These are phyloP conservation scores for Aspergillus bombycis DNA, from an alignment of 2,329 filamentous ascomycete species.

Conservation along the genomic window DNA sequence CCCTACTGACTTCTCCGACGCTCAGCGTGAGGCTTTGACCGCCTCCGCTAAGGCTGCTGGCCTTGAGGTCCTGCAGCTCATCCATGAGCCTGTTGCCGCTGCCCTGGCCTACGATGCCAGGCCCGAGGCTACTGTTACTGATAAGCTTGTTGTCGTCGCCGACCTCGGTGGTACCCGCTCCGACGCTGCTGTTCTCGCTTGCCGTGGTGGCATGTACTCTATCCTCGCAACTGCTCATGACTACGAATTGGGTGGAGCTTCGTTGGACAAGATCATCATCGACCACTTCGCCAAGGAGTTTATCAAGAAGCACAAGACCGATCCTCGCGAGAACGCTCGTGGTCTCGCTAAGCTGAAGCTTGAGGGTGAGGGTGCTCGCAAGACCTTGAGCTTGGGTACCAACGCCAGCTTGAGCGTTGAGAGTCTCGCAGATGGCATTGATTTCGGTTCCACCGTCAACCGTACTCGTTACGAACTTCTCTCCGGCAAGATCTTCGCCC, in stretches of 20 bases:
- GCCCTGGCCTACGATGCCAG: slow-evolving; percentile 89
- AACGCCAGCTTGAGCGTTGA: slow-evolving; percentile 94
- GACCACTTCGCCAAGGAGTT: slow-evolving; percentile 99
- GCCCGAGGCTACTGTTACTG: slow-evolving; percentile 70
- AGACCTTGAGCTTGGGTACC: slow-evolving; percentile 82
- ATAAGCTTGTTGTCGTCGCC: slow-evolving; percentile 90
- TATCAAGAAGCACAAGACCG: slow-evolving; percentile 90
- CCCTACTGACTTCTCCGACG: slow-evolving; percentile 88
- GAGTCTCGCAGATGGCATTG: slow-evolving; percentile 82
- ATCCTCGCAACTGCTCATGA: slow-evolving; percentile 92
- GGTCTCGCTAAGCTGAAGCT: slow-evolving; percentile 89
- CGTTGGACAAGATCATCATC: slow-evolving; percentile 87
- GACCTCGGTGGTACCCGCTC: slow-evolving; percentile 92
- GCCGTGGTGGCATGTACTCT: slow-evolving; percentile 93
- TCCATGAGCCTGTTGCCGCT: slow-evolving; percentile 87
- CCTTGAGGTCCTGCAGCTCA: slow-evolving; percentile 88
- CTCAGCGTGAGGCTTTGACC: slow-evolving; percentile 79
- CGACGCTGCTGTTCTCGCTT: slow-evolving; percentile 87
- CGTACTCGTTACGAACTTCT: slow-evolving; percentile 90
- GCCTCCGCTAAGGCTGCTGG: slow-evolving; percentile 78
- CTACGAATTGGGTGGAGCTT: slow-evolving; percentile 85
- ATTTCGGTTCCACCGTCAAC: slow-evolving; percentile 92
- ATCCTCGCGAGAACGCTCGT: slow-evolving; percentile 79
- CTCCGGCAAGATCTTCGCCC: slow-evolving; percentile 80
- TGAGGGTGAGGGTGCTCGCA: slow-evolving; percentile 89